A percentile compares a stretch with the other conserved stretches of the same genome.
These are phyloP conservation scores for Pestalotiopsis sp. DNA, from an alignment of 2,329 filamentous ascomycete species.

Conservation along the genomic window DNA sequence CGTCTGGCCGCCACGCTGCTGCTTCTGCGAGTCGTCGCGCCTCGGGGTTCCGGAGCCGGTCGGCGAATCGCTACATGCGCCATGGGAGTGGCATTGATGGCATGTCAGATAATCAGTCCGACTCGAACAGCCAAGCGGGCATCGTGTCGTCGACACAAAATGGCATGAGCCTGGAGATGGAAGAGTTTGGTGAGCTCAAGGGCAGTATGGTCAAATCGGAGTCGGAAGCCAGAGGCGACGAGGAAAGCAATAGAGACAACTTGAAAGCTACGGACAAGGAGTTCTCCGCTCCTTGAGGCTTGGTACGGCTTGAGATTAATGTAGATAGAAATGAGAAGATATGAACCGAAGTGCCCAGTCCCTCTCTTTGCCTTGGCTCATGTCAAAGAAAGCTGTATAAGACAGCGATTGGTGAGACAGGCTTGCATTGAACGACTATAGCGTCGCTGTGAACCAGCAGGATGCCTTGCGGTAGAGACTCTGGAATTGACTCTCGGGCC, in stretches of 20 bases:
- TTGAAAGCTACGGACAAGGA: not conserved
- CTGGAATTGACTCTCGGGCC: too few relatives aligned
- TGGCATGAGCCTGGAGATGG: slow-evolving; percentile 1
- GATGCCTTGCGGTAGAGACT: too few relatives aligned
- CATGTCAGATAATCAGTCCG: not conserved
- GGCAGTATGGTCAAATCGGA: not conserved
- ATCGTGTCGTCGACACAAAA: not conserved
- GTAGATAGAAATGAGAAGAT: too few relatives aligned
- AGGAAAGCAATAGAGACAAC: not conserved
- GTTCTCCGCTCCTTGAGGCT: not conserved
- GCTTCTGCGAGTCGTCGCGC: not conserved
- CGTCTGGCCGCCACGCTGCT: not conserved
- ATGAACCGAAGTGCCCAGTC: too few relatives aligned
- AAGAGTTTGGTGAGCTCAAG: slow-evolving; percentile 33
- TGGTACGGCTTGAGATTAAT: not conserved
- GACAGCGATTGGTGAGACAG: too few relatives aligned
- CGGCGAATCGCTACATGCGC: slow-evolving; percentile 1
- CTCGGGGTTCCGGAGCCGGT: not conserved
- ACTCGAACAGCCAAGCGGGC: slow-evolving; percentile 7
- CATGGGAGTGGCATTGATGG: slow-evolving; percentile 6
- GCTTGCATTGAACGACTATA: too few relatives aligned
- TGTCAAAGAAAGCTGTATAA: too few relatives aligned
- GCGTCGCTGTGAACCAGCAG: too few relatives aligned
- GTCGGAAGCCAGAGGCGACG: not conserved
- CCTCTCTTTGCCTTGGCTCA: too few relatives aligned